phyloP scores from a whole-genome alignment of 345 rosid species.

The Gossypium rotundifolium region DNA sequence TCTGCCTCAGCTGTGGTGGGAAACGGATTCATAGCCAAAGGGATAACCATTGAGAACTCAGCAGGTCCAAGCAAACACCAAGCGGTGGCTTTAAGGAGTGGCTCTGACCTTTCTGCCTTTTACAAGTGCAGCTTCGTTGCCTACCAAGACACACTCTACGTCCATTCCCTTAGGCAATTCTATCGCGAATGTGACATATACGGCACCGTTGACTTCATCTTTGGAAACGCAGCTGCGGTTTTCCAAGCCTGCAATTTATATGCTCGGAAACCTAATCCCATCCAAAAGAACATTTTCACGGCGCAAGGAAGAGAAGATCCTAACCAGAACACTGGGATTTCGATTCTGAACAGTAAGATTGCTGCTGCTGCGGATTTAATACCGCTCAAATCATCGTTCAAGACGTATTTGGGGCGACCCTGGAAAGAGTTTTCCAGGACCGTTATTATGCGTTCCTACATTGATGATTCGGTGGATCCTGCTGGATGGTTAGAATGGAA shows the following conservation, averaged over 20 bases:
- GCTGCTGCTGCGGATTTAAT: constrained; percentile 58
- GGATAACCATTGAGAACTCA: constrained; percentile 62
- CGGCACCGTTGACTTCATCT: constrained; percentile 72
- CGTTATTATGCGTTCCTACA: constrained; percentile 36
- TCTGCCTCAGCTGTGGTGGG: constrained; percentile 55
- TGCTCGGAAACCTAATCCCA: constrained; percentile 54
- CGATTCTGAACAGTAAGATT: constrained; percentile 52
- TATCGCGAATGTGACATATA: constrained; percentile 70
- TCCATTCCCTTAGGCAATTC: constrained; percentile 58
- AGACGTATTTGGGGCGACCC: constrained; percentile 67
- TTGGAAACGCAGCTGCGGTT: constrained; percentile 67
- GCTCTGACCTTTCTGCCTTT: constrained; percentile 65
- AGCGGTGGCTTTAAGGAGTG: constrained; percentile 69
- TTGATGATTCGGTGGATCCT: constrained; percentile 56
- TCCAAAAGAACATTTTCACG: constrained; percentile 50
- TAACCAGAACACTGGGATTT: constrained; percentile 55
- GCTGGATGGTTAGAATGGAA: constrained; percentile 80
- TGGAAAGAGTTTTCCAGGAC: constrained; percentile 78
- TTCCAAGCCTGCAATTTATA: constrained; percentile 61
- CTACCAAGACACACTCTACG: constrained; percentile 76
- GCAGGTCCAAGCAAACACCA: constrained; percentile 82
- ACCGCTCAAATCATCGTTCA: constrained; percentile 38
- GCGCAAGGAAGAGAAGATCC: constrained; percentile 66
- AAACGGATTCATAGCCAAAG: constrained; percentile 64
- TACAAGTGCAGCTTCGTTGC: constrained; percentile 61